These are phyloP conservation scores for Pythium pyrilobum DNA, from an alignment of 352 stramenopile genomes.

Conservation along the genomic window DNA sequence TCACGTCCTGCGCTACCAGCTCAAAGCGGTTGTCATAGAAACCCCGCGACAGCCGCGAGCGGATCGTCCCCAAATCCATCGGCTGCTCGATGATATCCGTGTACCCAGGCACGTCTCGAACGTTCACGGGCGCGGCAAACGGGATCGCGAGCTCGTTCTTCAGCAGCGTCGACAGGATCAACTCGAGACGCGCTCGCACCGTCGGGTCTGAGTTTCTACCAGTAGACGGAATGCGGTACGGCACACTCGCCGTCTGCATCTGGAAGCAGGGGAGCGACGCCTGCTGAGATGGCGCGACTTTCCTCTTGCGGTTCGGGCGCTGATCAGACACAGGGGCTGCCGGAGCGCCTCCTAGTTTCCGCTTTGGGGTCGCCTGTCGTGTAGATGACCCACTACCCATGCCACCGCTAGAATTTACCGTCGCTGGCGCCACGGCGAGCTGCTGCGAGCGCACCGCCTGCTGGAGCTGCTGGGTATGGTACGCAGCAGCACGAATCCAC, in stretches of 20 bases:
- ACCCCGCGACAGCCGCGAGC: constrained; percentile 56
- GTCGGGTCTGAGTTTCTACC: constrained; percentile 33
- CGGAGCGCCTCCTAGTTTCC: constrained; percentile 24
- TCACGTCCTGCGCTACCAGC: constrained; percentile 55
- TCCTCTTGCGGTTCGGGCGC: constrained; percentile 39
- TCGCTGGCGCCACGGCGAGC: constrained; percentile 4
- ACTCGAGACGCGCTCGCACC: constrained; percentile 43
- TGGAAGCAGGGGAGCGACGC: constrained; percentile 61
- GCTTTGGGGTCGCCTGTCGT: constrained; percentile 47
- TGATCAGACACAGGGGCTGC: constrained; percentile 18
- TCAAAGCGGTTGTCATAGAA: constrained; percentile 58
- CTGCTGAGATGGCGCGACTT: constrained; percentile 11
- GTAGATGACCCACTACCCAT: neutral
- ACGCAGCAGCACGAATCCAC: constrained; percentile 35
- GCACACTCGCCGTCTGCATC: constrained; percentile 21
- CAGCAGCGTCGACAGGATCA: constrained; percentile 57
- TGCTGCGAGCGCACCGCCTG: constrained; percentile 19
- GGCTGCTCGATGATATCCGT: constrained; percentile 61
- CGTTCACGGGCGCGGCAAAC: constrained; percentile 66
- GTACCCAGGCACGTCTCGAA: constrained; percentile 68
- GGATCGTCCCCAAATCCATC: constrained; percentile 92
- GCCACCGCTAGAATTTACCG: neutral
- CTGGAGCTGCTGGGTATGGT: constrained; percentile 13
- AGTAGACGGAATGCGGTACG: constrained; percentile 18
- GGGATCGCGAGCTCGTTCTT: constrained; percentile 59